phyloP scores from a whole-genome alignment of 257 asterid genomes.

The Nicotiana attenuata region DNA sequence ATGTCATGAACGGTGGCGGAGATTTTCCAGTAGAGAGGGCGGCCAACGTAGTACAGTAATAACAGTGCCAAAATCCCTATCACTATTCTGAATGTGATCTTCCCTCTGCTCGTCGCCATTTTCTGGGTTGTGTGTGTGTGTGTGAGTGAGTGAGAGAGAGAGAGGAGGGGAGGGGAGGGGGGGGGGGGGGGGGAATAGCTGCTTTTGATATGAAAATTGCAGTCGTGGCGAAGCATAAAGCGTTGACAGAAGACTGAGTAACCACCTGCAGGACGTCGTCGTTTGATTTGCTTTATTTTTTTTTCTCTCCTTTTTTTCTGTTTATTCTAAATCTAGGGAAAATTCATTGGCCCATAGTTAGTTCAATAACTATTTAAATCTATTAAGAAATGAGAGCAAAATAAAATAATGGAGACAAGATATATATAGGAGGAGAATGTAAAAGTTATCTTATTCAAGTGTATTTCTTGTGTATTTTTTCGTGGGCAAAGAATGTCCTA shows the following conservation, averaged over 20 bases:
- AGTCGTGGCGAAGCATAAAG: background rate
- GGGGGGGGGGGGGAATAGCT: background rate
- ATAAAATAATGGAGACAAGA: too few relatives aligned
- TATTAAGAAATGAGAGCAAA: too few relatives aligned
- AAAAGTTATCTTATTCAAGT: too few relatives aligned
- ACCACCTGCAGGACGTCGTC: background rate
- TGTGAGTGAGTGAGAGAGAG: background rate
- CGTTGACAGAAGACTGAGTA: background rate
- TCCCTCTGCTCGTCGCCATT: conserved; percentile 20
- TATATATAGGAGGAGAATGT: too few relatives aligned
- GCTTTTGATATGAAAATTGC: background rate
- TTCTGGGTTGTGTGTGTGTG: background rate
- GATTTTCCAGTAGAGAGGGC: conserved; percentile 87
- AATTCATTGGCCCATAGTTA: too few relatives aligned
- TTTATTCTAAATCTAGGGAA: too few relatives aligned
- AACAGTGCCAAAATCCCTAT: conserved; percentile 30
- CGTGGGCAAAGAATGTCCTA: too few relatives aligned
- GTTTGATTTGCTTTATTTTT: background rate
- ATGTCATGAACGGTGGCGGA: conserved; percentile 85
- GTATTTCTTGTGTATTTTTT: too few relatives aligned
- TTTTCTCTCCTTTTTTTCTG: too few relatives aligned
- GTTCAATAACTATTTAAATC: too few relatives aligned
- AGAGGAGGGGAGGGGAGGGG: too few relatives aligned
- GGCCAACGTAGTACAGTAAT: conserved; percentile 57
- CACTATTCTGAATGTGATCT: conserved; percentile 44